These are phyloP conservation scores for Candida insectalens DNA, from an alignment of 805 yeast genomes.

Conservation along the genomic window DNA sequence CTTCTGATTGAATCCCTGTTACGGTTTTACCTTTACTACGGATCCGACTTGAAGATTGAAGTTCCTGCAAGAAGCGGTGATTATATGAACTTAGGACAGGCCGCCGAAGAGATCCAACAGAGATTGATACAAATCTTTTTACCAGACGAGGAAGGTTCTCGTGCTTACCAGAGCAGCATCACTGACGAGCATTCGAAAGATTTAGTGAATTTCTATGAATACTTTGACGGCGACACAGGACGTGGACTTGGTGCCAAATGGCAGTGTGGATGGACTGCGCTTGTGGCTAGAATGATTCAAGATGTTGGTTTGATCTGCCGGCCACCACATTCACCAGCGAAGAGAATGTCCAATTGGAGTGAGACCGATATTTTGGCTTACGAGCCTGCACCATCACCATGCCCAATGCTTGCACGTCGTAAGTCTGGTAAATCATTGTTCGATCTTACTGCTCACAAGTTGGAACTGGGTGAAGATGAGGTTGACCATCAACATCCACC, in stretches of 20 bases:
- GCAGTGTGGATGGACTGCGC: slow-evolving; percentile 95
- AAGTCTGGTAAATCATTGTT: slow-evolving; percentile 67
- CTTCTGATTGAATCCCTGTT: slow-evolving; percentile 79
- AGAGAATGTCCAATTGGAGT: slow-evolving; percentile 19
- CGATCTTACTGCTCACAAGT: slow-evolving; percentile 54
- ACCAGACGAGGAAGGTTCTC: slow-evolving; percentile 46
- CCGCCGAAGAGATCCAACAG: slow-evolving; percentile 85
- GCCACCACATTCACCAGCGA: slow-evolving; percentile 29
- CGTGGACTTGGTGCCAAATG: slow-evolving; percentile 90
- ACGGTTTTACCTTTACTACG: slow-evolving; percentile 81
- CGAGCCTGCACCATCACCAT: slow-evolving; percentile 33
- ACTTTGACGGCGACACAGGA: slow-evolving; percentile 91
- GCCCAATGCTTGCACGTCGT: slow-evolving; percentile 40
- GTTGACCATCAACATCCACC: slow-evolving; percentile 26
- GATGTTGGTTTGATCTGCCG: slow-evolving; percentile 72
- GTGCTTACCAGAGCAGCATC: slow-evolving; percentile 67
- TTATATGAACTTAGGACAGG: slow-evolving; percentile 68
- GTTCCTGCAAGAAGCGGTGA: slow-evolving; percentile 83
- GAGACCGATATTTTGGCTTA: slow-evolving; percentile 30
- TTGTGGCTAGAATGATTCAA: slow-evolving; percentile 85
- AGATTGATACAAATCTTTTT: slow-evolving; percentile 70
- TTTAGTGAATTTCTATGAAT: slow-evolving; percentile 72
- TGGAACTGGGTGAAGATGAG: slow-evolving; percentile 62
- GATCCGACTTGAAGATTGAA: slow-evolving; percentile 75
- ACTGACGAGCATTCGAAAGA: slow-evolving; percentile 64